Conservation (phyloP, 2,329 filamentous ascomycete species). For the Nannizziopsis barbatae region DNA sequence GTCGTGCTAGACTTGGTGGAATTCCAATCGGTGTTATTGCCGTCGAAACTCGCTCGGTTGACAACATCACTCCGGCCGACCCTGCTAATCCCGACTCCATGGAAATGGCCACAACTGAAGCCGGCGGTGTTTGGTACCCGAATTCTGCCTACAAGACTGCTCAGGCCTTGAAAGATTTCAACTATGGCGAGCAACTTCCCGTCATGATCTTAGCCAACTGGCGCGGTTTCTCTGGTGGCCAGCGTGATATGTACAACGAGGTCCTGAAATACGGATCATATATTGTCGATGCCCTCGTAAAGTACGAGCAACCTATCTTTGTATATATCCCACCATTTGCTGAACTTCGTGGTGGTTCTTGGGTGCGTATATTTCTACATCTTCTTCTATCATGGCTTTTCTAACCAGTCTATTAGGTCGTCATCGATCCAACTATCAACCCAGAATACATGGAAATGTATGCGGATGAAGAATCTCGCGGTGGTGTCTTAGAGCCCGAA, state of each 20-base stretch:
- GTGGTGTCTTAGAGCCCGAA: constrained; percentile 94
- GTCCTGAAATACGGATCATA: constrained; percentile 98
- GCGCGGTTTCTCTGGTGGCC: constrained; percentile 99
- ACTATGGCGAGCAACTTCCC: constrained; percentile 94
- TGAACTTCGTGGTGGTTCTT: constrained; percentile 95
- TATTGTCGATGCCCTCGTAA: constrained; percentile 96
- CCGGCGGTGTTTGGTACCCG: constrained; percentile 98
- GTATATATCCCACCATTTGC: constrained; percentile 96
- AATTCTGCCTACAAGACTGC: constrained; percentile 99
- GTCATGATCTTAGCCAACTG: constrained; percentile 99
- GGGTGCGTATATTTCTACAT: constrained; percentile 45
- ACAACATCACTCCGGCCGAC: constrained; percentile 93
- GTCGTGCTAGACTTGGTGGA: constrained; percentile 88
- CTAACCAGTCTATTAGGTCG: constrained; percentile 49
- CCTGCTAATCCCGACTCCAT: constrained; percentile 97
- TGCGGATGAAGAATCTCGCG: constrained; percentile 84
- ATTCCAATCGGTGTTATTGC: constrained; percentile 98
- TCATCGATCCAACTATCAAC: constrained; percentile 98
- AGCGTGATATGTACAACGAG: constrained; percentile 99
- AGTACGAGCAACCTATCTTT: constrained; percentile 97
- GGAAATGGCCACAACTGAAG: constrained; percentile 87
- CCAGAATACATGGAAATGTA: constrained; percentile 98
- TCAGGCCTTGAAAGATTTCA: constrained; percentile 97
- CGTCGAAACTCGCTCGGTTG: constrained; percentile 88
- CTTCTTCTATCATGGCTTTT: constrained; percentile 1